Evolutionary conservation across 2,329 filamentous ascomycete species (phyloP).

Genomic region (Aureobasidium sp.): DNA sequence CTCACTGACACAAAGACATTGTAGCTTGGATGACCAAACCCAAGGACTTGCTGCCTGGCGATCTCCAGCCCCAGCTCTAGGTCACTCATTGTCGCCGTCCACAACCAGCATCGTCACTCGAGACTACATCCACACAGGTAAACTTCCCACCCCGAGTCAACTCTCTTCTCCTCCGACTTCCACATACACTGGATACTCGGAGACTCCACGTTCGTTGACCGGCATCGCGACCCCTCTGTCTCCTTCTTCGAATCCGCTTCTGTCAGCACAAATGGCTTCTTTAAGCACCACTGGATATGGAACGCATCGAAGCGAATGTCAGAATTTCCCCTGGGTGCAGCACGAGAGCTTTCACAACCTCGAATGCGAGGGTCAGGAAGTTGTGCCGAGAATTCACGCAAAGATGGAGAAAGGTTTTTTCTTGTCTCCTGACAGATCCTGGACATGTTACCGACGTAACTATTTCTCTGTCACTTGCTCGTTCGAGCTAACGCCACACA

Average conservation of each 20-base stretch:
- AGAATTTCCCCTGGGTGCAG: slow-evolving; percentile 40
- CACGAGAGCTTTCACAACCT: slow-evolving; percentile 53
- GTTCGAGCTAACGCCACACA: slow-evolving; percentile 62
- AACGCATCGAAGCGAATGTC: slow-evolving; percentile 23
- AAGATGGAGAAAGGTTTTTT: slow-evolving; percentile 90
- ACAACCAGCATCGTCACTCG: not conserved
- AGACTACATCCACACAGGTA: slow-evolving; percentile 24
- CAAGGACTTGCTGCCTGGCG: slow-evolving; percentile 23
- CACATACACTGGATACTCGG: slow-evolving; percentile 26
- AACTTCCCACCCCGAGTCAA: slow-evolving; percentile 24
- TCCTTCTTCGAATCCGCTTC: slow-evolving; percentile 15
- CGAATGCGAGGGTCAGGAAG: slow-evolving; percentile 50
- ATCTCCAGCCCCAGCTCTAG: slow-evolving; percentile 22
- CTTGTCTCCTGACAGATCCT: slow-evolving; percentile 61
- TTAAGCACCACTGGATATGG: slow-evolving; percentile 22
- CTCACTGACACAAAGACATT: slow-evolving; percentile 16
- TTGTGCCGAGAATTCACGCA: slow-evolving; percentile 68
- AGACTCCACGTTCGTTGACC: slow-evolving; percentile 26
- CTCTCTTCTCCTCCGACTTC: slow-evolving; percentile 24
- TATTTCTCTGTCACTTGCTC: slow-evolving; percentile 84
- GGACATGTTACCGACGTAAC: slow-evolving; percentile 89
- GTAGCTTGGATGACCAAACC: slow-evolving; percentile 9
- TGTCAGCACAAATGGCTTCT: slow-evolving; percentile 24
- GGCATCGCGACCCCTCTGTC: slow-evolving; percentile 23
- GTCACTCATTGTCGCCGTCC: slow-evolving; percentile 6